Evolutionary conservation across 2,329 filamentous ascomycete genomes (phyloP).

Genomic region (Claviceps monticola): DNA sequence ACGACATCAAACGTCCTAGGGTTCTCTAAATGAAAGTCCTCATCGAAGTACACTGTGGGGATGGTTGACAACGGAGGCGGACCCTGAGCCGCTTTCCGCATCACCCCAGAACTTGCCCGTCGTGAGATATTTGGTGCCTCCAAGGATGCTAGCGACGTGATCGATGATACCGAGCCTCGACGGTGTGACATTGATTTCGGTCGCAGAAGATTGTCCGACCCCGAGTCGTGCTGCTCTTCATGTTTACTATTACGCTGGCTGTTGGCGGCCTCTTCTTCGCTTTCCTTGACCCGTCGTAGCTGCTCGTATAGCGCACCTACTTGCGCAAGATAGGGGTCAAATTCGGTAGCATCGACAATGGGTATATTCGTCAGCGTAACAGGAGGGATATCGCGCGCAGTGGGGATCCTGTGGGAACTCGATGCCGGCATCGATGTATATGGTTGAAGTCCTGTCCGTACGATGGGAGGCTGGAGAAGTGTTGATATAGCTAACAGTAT

Average conservation of each 20-base stretch:
- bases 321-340: conserved; percentile 72
- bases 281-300: conserved; percentile 70
- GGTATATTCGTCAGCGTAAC: conserved; percentile 82
- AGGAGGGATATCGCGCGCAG: conserved; percentile 78
- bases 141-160: conserved; percentile 35
- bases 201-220: conserved; percentile 32
- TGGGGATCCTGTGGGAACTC: conserved; percentile 71
- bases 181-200: conserved; percentile 22
- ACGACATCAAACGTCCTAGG: conserved; percentile 93
- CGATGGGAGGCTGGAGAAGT: conserved; percentile 79
- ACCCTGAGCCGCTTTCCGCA: conserved; percentile 50
- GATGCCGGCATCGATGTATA: conserved; percentile 56
- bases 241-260: conserved; percentile 24
- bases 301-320: conserved; percentile 82
- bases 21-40: conserved; percentile 90
- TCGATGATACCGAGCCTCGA: conserved; percentile 27
- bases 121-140: conserved; percentile 30
- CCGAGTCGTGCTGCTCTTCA: conserved; percentile 27
- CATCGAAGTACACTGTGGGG: conserved; percentile 84
- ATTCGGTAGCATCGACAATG: conserved; percentile 65
- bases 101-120: conserved; percentile 32
- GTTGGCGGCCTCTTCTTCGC: conserved; percentile 47
- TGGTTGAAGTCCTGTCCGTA: conserved; percentile 73
- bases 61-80: conserved; percentile 85
- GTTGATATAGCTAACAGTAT: conserved; percentile 63